Evolutionary conservation across 345 rosid genomes (phyloP).

Genomic region (Eutrema heterophyllum): DNA sequence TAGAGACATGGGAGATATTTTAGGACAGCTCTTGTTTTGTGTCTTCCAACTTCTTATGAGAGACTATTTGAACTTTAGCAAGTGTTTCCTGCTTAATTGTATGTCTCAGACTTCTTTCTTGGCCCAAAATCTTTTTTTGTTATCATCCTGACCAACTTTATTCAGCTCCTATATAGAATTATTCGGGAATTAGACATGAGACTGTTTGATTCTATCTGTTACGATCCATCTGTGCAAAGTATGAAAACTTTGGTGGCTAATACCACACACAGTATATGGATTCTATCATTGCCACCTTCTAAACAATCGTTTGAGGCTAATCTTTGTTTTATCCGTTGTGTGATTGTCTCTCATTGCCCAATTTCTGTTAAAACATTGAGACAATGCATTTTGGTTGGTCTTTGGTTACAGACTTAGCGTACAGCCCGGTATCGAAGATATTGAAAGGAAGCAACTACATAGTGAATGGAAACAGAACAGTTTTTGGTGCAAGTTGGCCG

Average conservation of each 20-base stretch:
- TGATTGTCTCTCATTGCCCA: not conserved
- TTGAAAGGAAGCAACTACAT: constrained; percentile 1
- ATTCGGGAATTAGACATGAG: not conserved
- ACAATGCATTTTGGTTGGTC: not conserved
- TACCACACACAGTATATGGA: not conserved
- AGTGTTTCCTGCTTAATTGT: not conserved
- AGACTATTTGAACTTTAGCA: not conserved
- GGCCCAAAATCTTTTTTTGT: not conserved
- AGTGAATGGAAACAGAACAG: not conserved
- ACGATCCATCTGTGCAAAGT: not conserved
- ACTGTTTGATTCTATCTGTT: not conserved
- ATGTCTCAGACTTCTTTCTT: not conserved
- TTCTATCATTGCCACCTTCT: not conserved
- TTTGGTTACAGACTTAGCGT: not conserved
- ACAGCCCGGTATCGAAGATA: not conserved
- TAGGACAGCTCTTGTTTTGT: not conserved
- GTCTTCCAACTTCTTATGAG: not conserved
- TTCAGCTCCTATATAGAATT: not conserved
- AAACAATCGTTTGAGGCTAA: not conserved
- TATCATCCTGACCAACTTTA: not conserved
- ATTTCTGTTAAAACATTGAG: not conserved
- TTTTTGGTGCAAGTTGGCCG: constrained; percentile 9
- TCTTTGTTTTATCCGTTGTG: not conserved
- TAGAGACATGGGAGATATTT: not conserved
- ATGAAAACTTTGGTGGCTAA: not conserved